Conservation (phyloP, 1,284 basidiomycete species). For the Trametes pubescens region DNA sequence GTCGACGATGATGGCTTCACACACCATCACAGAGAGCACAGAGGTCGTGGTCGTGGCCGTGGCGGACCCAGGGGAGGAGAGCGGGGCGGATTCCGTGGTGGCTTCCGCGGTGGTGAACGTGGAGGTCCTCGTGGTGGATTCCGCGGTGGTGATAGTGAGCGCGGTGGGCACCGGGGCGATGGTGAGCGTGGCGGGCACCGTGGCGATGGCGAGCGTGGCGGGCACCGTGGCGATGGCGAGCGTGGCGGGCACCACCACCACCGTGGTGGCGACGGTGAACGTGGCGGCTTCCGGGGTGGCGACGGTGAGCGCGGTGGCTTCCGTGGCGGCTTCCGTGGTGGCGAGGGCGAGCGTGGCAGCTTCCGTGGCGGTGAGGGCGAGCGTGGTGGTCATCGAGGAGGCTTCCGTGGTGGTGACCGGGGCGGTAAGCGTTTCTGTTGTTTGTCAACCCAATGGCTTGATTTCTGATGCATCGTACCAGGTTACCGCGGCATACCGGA, state of each 20-base stretch:
- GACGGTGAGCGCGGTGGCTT: conserved; percentile 47
- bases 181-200: conserved; percentile 41
- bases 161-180: conserved; percentile 33
- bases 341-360: conserved; percentile 40
- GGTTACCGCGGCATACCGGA: conserved; percentile 47
- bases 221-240: conserved; percentile 38
- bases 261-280: conserved; percentile 38
- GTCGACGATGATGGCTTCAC: conserved; percentile 73
- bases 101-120: conserved; percentile 41
- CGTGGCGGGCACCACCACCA: conserved; percentile 37
- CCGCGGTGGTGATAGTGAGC: conserved; percentile 37
- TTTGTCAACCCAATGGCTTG: neutral
- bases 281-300: conserved; percentile 41
- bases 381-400: conserved; percentile 37
- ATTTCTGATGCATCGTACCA: conserved; percentile 28
- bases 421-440: conserved; percentile 31
- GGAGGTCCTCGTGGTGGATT: conserved; percentile 39
- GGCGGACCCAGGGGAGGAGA: conserved; percentile 38
- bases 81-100: conserved; percentile 50
- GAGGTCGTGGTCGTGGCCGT: conserved; percentile 45
- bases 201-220: conserved; percentile 36
- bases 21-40: conserved; percentile 52
- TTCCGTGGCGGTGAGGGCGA: conserved; percentile 44
- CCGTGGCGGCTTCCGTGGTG: conserved; percentile 46
- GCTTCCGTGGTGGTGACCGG: conserved; percentile 40